Evolutionary conservation across 1,284 basidiomycete species (phyloP), one percentile per base, ranked within the genome.

Genomic region (Melanopsichium pennsylvanicum): DNA sequence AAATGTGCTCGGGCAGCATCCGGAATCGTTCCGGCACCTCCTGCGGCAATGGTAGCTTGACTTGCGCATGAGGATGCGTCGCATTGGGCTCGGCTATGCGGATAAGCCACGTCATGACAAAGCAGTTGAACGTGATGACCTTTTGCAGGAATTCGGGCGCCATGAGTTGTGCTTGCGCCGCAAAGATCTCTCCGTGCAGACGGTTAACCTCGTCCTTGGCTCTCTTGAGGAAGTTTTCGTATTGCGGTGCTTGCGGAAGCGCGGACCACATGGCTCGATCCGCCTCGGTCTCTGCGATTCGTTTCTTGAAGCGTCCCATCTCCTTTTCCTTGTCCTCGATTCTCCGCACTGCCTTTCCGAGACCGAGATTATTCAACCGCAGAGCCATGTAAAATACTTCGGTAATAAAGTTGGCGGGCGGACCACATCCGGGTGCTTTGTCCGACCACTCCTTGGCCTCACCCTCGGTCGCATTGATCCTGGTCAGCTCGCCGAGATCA

Each of bases 61-160:
- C 72, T 36, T 46, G 46, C 19, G 54, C 43, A 23, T 70, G 63
- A 0, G 96, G 96, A 78, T 97, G 92, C 25, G 84, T 81, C 69
- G 89, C 88, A 52, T 84, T 86, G 1, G 93, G 91, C 73, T 98
- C 96, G n/a, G 90, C 93, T 56, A 91, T 86, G 6, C 94, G 88
- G 47, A 97, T 90, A 16, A 98, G 84, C 95, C 95, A 99, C 0
- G 90, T 91, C 76, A 95, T 95, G 42, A 93, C 84, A 82, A 97
- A 96, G 70, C 88, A 90, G 22, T 87, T 88, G 83, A 96, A 97
- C 9, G 87, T 87, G 34, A 95, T 87, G 33, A 88, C 89, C 46
- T 88, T 86, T 74, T 89, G 87, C 23, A 92, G 85, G 54, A 96
- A 86, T 66, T 91, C 90, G 0, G 91, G 91, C 75, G 97, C 93